Evolutionary conservation across 2,329 filamentous ascomycete genomes (phyloP), one percentile per base, ranked within the genome.

Genomic region (Scorias spongiosa): DNA sequence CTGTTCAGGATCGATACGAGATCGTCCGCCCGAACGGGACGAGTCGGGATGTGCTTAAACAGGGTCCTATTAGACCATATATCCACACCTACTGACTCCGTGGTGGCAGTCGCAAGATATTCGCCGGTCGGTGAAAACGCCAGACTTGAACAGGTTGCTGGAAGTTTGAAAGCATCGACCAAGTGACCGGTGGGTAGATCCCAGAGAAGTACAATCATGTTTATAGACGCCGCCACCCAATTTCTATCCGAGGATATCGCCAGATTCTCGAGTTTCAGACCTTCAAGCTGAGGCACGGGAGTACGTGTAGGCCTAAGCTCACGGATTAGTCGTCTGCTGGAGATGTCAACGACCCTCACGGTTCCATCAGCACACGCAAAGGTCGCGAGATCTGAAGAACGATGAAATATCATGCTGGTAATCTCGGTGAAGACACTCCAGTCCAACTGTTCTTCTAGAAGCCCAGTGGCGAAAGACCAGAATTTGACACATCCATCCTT

Each of bases 61-160:
- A 96, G 70, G 0, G 83, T 81, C 57, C 84, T 84, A 64, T 98
- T 98, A 17, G 85, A 95, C 89, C 91, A 98, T 40, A 98, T 76
- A 52, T 85, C 81, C n/a, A 98, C 81, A 10, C 91, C 91, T 1
- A 94, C 75, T 49, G 81, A 78, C 45, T 81, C 83, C 43, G 86
- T 78, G 43, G 87, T 80, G 0, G 87, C 82, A 2, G 88, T 91
- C 2, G 91, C 91, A n/a, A 98, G 74, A 55, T 87, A 96, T 57
- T 98, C 91, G 11, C 89, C 91, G 0, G 86, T 93, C 1, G 72
- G 72, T 0, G 91, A 94, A 69, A 96, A 93, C 7, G 88, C 78
- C 10, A 98, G 69, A 2, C 86, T 81, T 12, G 80, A 91, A 60
- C 88, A 94, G 10, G 81, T 79, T 43, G 75, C 81, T 44, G 80